Conservation (phyloP, 352 stramenopile species). For the Phytophthora pini region DNA sequence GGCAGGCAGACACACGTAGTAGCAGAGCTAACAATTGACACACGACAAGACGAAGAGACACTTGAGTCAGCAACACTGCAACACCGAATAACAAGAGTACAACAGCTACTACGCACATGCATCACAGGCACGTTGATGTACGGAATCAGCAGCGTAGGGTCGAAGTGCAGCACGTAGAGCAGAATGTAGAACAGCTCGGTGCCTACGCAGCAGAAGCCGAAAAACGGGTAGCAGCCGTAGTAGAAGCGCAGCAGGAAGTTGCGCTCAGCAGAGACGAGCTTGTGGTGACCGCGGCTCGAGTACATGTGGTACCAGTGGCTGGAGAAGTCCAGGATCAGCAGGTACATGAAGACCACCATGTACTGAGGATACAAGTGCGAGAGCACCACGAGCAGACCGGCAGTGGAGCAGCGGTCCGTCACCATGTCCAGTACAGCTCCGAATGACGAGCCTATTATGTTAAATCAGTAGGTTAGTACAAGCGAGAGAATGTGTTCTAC, state of each 20-base stretch:
- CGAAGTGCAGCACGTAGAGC: slow-evolving; percentile 91
- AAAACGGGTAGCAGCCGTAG: slow-evolving; percentile 93
- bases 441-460: slow-evolving; percentile 87
- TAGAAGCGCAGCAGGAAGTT: slow-evolving; percentile 96
- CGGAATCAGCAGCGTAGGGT: slow-evolving; percentile 69
- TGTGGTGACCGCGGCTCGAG: slow-evolving; percentile 95
- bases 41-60: slow-evolving; percentile 10
- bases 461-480: not conserved
- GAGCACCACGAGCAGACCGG: slow-evolving; percentile 95
- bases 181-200: slow-evolving; percentile 93
- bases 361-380: slow-evolving; percentile 91
- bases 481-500: not conserved
- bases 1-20: slow-evolving; percentile 89
- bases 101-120: slow-evolving; percentile 39
- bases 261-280: slow-evolving; percentile 89
- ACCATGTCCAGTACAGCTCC: slow-evolving; percentile 98
- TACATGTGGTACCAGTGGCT: slow-evolving; percentile 99
- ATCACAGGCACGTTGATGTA: slow-evolving; percentile 59
- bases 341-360: slow-evolving; percentile 83
- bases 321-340: slow-evolving; percentile 97
- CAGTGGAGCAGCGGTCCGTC: slow-evolving; percentile 97
- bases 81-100: not conserved
- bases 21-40: slow-evolving; percentile 63
- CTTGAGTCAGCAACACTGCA: slow-evolving; percentile 2
- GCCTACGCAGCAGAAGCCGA: slow-evolving; percentile 94